Percentiles rank a stretch among this genome's conserved stretches.
phyloP scores from a whole-genome alignment of 2,329 filamentous ascomycete species.

The Penicillium sp. region DNA sequence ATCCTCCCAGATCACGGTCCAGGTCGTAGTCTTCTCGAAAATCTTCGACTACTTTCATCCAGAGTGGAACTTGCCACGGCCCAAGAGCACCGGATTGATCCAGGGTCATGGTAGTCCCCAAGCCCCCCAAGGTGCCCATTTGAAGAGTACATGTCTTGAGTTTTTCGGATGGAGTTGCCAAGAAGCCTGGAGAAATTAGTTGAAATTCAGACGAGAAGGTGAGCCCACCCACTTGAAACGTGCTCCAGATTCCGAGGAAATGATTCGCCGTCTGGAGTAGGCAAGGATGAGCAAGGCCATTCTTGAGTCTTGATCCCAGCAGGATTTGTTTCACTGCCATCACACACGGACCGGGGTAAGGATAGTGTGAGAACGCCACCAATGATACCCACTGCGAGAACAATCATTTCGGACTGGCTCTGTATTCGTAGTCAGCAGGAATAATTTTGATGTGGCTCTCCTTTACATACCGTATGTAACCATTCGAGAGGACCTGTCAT shows the following conservation, averaged over 20 bases:
- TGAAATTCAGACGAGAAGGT: not conserved
- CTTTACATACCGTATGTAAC: conserved; percentile 32
- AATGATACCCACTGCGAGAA: conserved; percentile 25
- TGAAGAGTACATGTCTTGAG: conserved; percentile 25
- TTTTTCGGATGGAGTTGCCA: conserved; percentile 13
- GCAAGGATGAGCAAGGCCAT: conserved; percentile 11
- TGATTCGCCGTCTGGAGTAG: conserved; percentile 10
- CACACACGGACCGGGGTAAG: conserved; percentile 20
- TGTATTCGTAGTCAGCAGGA: conserved; percentile 16
- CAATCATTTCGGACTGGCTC: conserved; percentile 21
- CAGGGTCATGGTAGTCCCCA: conserved; percentile 20
- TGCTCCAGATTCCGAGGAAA: conserved; percentile 29
- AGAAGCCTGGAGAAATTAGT: conserved; percentile 25
- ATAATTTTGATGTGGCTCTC: not conserved
- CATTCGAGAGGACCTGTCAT: conserved; percentile 36
- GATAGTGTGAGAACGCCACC: conserved; percentile 27
- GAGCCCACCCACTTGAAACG: conserved; percentile 31
- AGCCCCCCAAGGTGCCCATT: conserved; percentile 32
- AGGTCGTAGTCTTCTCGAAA: conserved; percentile 49
- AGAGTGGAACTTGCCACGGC: conserved; percentile 18
- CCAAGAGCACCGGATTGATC: not conserved
- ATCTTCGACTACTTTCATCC: conserved; percentile 33
- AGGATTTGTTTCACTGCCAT: conserved; percentile 1
- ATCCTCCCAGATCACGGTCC: conserved; percentile 51
- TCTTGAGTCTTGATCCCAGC: conserved; percentile 13